Base-by-base conservation (phyloP, 768 basidiomycete genomes). In the Mycena kentingensis region DNA sequence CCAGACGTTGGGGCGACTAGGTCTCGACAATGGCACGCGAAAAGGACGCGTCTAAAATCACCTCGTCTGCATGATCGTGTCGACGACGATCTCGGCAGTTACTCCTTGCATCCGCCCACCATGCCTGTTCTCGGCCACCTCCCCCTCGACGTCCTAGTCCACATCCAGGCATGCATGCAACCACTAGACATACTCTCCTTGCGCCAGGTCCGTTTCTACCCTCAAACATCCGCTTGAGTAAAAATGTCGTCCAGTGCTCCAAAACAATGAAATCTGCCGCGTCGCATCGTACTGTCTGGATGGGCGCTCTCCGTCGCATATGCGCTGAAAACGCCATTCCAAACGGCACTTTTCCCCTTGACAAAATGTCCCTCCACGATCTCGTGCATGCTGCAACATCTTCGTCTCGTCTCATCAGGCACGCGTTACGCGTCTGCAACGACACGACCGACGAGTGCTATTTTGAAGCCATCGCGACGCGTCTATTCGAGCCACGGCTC, bases 371-470 rank as follows among this genome's bases (percentile, higher is more conserved):
- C 8, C 47, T 58, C 15, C 35, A 31, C 16, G 64, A 66, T 26
- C 52, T 70, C 16, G 65, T 68, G 38, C 56, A 66, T 34, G 65
- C 68, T 21, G 63, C 64, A 3, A 58, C 65, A 7, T 57, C 62
- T 1, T 65, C 64, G 10, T 42, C 47, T 8, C 64, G 65, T 16
- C 69, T 62, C 51, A 54, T 49, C 28, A n/a, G 37, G 26, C 25
- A 19, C 37, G 10, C 8, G 10, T 22, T 19, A 19, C 41, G 48
- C 24, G 19, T 55, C 25, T 36, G 44, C 12, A 57, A 46, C 12
- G 32, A 43, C 22, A 31, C 43, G 4, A 4, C 21, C 18, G 19
- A 27, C 4, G 45, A 39, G 4, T 42, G 49, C 15, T 29, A 36
- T 13, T 31, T 56, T 1, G 41, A 43, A 4, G 26, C 62, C 31